Evolutionary conservation across 2,329 filamentous ascomycete genomes (phyloP).

Genomic region (Tolypocladium paradoxum): DNA sequence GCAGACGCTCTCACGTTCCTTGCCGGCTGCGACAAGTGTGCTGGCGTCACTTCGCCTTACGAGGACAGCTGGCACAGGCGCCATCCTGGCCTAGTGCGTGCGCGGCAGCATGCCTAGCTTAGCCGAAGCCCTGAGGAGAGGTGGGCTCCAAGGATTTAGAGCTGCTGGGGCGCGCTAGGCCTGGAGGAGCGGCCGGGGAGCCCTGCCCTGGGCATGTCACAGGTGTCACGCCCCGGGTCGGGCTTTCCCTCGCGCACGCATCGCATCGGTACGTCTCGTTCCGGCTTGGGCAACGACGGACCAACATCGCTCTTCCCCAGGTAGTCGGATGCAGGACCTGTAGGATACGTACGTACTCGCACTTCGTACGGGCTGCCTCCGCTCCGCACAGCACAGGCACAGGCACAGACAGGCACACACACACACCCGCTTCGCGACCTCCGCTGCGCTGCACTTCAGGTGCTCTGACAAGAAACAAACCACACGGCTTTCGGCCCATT

Average conservation of each 20-base stretch:
- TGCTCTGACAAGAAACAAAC: background rate
- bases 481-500: background rate
- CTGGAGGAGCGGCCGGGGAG: background rate
- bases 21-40: too few species aligned
- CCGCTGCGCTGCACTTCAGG: background rate
- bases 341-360: too few species aligned
- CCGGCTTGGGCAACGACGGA: background rate
- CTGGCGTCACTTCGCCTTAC: background rate
- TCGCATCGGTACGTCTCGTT: background rate
- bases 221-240: background rate
- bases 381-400: background rate
- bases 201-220: too few species aligned
- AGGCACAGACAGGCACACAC: background rate
- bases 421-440: background rate
- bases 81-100: background rate
- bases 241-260: too few species aligned
- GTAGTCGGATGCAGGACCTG: too few species aligned
- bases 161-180: background rate
- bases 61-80: background rate
- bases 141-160: background rate
- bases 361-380: too few species aligned
- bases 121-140: constrained; percentile 4
- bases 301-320: background rate
- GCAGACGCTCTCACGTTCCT: too few species aligned
- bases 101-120: constrained; percentile 2